These are phyloP conservation scores for Hypoxylon sp. DNA, from an alignment of 2,329 filamentous ascomycete genomes.

Conservation along the genomic window DNA sequence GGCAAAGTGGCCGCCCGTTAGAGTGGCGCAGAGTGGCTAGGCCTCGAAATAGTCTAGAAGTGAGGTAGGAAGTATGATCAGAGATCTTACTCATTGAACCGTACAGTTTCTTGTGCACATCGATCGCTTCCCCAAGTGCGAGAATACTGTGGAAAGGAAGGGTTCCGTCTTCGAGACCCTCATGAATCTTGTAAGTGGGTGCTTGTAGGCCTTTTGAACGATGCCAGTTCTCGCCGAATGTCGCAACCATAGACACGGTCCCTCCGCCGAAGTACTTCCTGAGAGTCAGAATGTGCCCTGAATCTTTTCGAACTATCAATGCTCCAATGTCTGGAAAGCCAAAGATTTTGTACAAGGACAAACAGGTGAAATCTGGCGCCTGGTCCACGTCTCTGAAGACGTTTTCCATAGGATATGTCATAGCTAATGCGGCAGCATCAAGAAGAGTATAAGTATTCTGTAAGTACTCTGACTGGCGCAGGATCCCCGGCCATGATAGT, in stretches of 20 bases:
- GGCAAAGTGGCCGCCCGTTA: conserved; percentile 67
- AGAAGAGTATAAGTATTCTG: conserved; percentile 67
- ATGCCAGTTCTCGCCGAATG: conserved; percentile 67
- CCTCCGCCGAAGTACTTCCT: conserved; percentile 78
- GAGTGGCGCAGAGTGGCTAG: conserved; percentile 65
- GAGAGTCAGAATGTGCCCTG: conserved; percentile 68
- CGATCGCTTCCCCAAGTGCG: conserved; percentile 72
- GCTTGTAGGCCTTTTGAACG: conserved; percentile 64
- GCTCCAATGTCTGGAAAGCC: conserved; percentile 76
- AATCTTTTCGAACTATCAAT: conserved; percentile 69
- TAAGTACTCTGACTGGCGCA: conserved; percentile 54
- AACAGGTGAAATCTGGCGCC: conserved; percentile 72
- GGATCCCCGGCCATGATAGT: conserved; percentile 65
- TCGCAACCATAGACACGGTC: conserved; percentile 73
- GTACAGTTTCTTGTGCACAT: conserved; percentile 69
- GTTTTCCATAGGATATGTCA: conserved; percentile 69
- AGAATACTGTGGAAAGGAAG: conserved; percentile 76
- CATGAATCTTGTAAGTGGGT: conserved; percentile 65
- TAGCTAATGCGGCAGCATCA: conserved; percentile 76
- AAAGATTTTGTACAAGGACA: conserved; percentile 78
- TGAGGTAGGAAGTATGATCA: conserved; percentile 69
- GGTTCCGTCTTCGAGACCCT: conserved; percentile 77
- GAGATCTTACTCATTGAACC: conserved; percentile 72
- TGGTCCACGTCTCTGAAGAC: conserved; percentile 64
- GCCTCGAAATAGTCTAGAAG: conserved; percentile 63